phyloP scores from a whole-genome alignment of 805 yeast genomes.

The Yamadazyma takamatsuzukensis region DNA sequence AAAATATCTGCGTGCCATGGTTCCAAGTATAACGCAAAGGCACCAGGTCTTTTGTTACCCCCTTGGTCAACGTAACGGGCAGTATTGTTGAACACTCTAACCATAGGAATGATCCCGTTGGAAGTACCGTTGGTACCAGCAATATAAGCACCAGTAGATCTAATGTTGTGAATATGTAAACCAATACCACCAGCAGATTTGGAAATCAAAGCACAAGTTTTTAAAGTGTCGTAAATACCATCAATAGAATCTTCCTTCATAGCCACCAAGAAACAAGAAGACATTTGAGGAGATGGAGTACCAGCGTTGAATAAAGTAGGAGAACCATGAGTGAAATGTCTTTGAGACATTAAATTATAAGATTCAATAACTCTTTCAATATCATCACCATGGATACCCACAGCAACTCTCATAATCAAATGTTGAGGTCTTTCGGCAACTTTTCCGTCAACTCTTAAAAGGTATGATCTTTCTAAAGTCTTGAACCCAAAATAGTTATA shows the following conservation, averaged over 20 bases:
- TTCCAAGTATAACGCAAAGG: constrained; percentile 57
- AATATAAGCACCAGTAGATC: constrained; percentile 58
- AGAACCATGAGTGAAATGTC: constrained; percentile 58
- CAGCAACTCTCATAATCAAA: constrained; percentile 57
- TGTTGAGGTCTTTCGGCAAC: constrained; percentile 64
- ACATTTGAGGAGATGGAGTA: constrained; percentile 57
- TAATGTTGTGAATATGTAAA: constrained; percentile 55
- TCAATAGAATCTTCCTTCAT: constrained; percentile 64
- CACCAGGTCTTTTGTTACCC: constrained; percentile 65
- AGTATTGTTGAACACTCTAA: constrained; percentile 59
- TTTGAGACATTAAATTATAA: constrained; percentile 56
- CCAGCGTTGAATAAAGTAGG: constrained; percentile 64
- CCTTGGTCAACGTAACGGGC: constrained; percentile 66
- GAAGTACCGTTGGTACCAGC: constrained; percentile 64
- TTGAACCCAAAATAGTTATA: constrained; percentile 61
- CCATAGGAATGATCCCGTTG: constrained; percentile 61
- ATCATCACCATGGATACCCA: constrained; percentile 58
- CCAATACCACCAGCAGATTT: constrained; percentile 66
- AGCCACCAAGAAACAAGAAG: constrained; percentile 60
- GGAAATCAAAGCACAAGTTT: constrained; percentile 59
- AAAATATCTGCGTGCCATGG: constrained; percentile 64
- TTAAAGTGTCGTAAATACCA: constrained; percentile 58
- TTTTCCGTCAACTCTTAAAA: constrained; percentile 50
- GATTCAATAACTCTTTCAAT: constrained; percentile 51
- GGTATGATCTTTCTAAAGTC: constrained; percentile 57